These are phyloP conservation scores for Boletus rubropictus DNA, from an alignment of 768 basidiomycete genomes.

Conservation along the genomic window DNA sequence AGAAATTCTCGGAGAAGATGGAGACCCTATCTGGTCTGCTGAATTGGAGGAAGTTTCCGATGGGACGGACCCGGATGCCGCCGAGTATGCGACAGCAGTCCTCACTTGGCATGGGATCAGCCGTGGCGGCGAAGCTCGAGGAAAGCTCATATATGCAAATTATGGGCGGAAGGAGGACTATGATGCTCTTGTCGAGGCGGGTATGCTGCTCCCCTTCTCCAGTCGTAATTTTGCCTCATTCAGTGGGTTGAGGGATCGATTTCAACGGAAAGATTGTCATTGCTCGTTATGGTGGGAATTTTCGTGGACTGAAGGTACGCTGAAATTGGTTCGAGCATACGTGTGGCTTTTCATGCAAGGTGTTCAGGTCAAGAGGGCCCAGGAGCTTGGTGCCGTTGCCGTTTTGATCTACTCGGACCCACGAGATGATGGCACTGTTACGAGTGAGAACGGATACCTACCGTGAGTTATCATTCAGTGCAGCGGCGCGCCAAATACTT, in stretches of 20 bases:
- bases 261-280: conserved; percentile 77
- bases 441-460: conserved; percentile 68
- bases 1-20: conserved; percentile 49
- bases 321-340: conserved; percentile 3
- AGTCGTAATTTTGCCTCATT: background rate
- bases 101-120: conserved; percentile 69
- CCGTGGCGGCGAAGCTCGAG: conserved; percentile 58
- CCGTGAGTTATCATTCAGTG: conserved; percentile 34
- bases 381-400: conserved; percentile 81
- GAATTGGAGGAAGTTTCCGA: conserved; percentile 64
- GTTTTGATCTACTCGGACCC: conserved; percentile 84
- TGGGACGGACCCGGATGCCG: conserved; percentile 58
- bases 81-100: conserved; percentile 48
- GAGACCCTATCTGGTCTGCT: conserved; percentile 50
- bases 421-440: conserved; percentile 81
- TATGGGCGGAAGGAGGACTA: conserved; percentile 62
- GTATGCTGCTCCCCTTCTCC: conserved; percentile 21
- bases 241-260: conserved; percentile 44
- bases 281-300: conserved; percentile 67
- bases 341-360: conserved; percentile 21
- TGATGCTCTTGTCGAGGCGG: conserved; percentile 48
- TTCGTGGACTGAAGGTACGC: conserved; percentile 84
- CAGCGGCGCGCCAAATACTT: background rate
- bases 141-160: conserved; percentile 51
- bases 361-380: conserved; percentile 69